Evolutionary conservation across 2,329 filamentous ascomycete genomes (phyloP).

Genomic region (Exophiala lecanii-corni): DNA sequence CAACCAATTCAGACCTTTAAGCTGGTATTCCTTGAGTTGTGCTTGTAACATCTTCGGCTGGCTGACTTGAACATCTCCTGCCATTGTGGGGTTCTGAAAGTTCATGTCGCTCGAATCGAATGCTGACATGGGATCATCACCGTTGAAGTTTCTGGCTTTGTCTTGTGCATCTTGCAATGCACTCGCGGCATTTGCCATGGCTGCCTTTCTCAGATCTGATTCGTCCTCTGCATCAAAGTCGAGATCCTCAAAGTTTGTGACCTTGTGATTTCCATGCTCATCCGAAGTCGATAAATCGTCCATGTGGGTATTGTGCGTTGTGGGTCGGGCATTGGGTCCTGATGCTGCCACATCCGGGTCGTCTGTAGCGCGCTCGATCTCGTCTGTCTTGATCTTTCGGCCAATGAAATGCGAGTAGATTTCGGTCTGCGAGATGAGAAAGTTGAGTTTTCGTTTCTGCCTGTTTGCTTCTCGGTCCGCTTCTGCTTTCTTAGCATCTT

Average conservation of each 20-base stretch:
- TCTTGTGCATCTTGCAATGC: constrained; percentile 92
- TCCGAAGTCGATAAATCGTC: constrained; percentile 46
- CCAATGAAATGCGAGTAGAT: constrained; percentile 99
- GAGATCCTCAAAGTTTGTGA: constrained; percentile 89
- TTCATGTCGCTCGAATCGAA: constrained; percentile 98
- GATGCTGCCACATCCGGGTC: constrained; percentile 64
- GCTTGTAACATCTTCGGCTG: constrained; percentile 92
- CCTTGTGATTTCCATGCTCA: constrained; percentile 55
- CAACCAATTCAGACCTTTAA: constrained; percentile 98
- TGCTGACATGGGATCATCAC: constrained; percentile 59
- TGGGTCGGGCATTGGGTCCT: constrained; percentile 29
- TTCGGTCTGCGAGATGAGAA: constrained; percentile 97
- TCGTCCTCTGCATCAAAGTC: constrained; percentile 97
- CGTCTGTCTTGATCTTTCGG: constrained; percentile 97
- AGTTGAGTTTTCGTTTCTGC: constrained; percentile 98
- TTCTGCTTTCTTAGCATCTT: constrained; percentile 94
- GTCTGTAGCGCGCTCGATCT: constrained; percentile 85
- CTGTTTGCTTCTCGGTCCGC: constrained; percentile 95
- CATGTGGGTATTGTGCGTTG: constrained; percentile 43
- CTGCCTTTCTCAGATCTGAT: constrained; percentile 70
- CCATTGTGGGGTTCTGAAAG: constrained; percentile 95
- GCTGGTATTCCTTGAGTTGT: constrained; percentile 95
- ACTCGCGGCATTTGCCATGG: constrained; percentile 92
- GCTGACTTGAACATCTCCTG: constrained; percentile 89
- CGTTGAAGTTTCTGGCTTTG: constrained; percentile 88